Evolutionary conservation across 306 rosid species (phyloP), one percentile per base, ranked within the genome.

Genomic region (Prunus dulcis): DNA sequence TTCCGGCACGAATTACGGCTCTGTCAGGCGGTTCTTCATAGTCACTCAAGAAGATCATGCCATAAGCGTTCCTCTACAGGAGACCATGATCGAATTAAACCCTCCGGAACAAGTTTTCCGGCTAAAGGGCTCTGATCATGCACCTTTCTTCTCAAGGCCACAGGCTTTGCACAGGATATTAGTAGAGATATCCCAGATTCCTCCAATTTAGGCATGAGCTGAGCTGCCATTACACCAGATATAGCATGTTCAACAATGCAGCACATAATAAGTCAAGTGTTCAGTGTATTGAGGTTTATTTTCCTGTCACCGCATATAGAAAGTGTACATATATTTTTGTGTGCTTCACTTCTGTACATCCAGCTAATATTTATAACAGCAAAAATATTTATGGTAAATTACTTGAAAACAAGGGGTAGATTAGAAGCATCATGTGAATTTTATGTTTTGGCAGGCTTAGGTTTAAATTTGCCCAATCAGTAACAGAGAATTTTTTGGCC

Each of bases 111-210:
- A 77, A 75, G 87, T 92, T 73, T 84, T 88, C 74, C 69, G 79
- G 64, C 53, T 92, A n/a, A 92, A 92, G 73, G 89, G 90, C 41
- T 87, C 97, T 5, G 93, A 92, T 78, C 97, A 89, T 77, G 81
- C 96, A 17, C 96, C 93, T 0, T 90, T 92, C 68, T 88, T 92
- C 84, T 92, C 96, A 19, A 92, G 88, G 77, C 97, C 97, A 81
- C 97, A 92, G 83, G 93, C 96, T 56, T 77, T 89, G 58, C 97
- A 92, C 77, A 88, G 87, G 75, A 73, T 92, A 64, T 75, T 92
- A 57, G 86, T 87, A 68, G 96, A 88, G 73, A 87, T 92, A 84
- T 87, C 91, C 18, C 78, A 81, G 34, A 28, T 76, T 55, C 78
- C 78, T 28, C 78, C 80, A 19, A 43, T 18, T 19, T 17, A 28